phyloP scores from a whole-genome alignment of 2,329 filamentous ascomycete genomes.

The Conoideocrella luteorostrata region DNA sequence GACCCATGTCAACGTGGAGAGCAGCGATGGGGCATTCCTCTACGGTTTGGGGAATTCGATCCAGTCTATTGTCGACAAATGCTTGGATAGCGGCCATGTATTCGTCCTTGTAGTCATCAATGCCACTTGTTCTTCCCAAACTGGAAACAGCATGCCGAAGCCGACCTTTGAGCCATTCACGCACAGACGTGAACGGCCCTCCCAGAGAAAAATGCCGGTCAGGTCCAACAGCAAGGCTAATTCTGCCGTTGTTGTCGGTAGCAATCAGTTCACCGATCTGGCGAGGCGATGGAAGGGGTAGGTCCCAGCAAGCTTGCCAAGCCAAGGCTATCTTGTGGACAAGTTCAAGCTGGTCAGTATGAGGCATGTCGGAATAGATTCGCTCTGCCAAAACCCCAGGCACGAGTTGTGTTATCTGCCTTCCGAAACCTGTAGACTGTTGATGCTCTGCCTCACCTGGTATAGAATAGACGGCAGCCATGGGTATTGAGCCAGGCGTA shows the following conservation, averaged over 20 bases:
- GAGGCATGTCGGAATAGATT: constrained; percentile 11
- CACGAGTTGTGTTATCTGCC: constrained; percentile 12
- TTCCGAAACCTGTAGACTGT: constrained; percentile 10
- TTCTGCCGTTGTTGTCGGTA: constrained; percentile 5
- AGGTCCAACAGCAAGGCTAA: constrained; percentile 12
- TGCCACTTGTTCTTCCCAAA: constrained; percentile 11
- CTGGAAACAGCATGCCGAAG: constrained; percentile 8
- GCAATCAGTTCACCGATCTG: constrained; percentile 15
- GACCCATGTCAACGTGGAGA: constrained; percentile 13
- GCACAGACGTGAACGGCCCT: constrained; percentile 13
- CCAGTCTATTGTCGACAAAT: constrained; percentile 8
- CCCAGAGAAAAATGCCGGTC: constrained; percentile 15
- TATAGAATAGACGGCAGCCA: constrained; percentile 12
- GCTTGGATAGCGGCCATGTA: constrained; percentile 9
- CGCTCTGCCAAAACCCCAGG: constrained; percentile 10
- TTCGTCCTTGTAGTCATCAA: constrained; percentile 10
- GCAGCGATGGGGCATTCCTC: constrained; percentile 12
- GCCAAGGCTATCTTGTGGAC: constrained; percentile 15
- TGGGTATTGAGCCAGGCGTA: constrained; percentile 5
- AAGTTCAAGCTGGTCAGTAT: constrained; percentile 12
- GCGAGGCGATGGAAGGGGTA: constrained; percentile 13
- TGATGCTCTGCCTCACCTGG: constrained; percentile 11
- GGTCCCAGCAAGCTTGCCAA: constrained; percentile 15
- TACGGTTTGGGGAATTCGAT: constrained; percentile 11
- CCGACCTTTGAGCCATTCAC: constrained; percentile 13